These are phyloP conservation scores for Crassisporium funariophilum DNA, from an alignment of 768 basidiomycete species.

Conservation along the genomic window DNA sequence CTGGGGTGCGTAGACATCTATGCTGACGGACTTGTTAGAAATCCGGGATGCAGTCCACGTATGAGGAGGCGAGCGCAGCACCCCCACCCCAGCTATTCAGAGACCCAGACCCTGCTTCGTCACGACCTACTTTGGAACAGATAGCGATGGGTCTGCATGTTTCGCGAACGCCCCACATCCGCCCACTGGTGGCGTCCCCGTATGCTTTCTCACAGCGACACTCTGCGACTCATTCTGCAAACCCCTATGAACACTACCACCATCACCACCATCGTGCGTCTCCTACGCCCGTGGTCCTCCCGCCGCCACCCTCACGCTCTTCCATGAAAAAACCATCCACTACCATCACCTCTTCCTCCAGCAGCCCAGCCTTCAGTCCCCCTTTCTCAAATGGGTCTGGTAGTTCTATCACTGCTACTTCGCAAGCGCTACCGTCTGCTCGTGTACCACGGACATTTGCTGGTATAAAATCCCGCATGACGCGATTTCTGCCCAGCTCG, in stretches of 20 bases:
- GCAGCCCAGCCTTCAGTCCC: conserved; percentile 33
- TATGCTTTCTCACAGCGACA: conserved; percentile 35
- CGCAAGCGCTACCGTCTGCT: conserved; percentile 35
- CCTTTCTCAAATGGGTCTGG: conserved; percentile 44
- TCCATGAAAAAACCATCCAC: conserved; percentile 61
- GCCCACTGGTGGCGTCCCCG: conserved; percentile 37
- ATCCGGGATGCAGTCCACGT: conserved; percentile 32
- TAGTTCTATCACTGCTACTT: conserved; percentile 52
- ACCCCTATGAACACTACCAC: conserved; percentile 24
- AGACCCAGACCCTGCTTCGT: conserved; percentile 35
- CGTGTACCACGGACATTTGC: conserved; percentile 36
- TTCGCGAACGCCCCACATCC: conserved; percentile 74
- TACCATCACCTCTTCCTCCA: conserved; percentile 37
- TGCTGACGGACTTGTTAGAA: conserved; percentile 14
- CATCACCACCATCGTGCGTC: conserved; percentile 26
- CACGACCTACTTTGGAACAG: conserved; percentile 69
- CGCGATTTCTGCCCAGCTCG: conserved; percentile 49
- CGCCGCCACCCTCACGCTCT: conserved; percentile 62
- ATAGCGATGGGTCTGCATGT: conserved; percentile 82
- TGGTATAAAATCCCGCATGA: conserved; percentile 48
- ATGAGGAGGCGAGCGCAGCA: conserved; percentile 22
- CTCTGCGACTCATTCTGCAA: conserved; percentile 25
- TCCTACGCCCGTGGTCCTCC: conserved; percentile 41
- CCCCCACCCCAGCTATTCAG: conserved; percentile 25
- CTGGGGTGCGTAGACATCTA: not conserved